Conservation (phyloP, 257 asterid genomes). For the Fraxinus anomala region DNA sequence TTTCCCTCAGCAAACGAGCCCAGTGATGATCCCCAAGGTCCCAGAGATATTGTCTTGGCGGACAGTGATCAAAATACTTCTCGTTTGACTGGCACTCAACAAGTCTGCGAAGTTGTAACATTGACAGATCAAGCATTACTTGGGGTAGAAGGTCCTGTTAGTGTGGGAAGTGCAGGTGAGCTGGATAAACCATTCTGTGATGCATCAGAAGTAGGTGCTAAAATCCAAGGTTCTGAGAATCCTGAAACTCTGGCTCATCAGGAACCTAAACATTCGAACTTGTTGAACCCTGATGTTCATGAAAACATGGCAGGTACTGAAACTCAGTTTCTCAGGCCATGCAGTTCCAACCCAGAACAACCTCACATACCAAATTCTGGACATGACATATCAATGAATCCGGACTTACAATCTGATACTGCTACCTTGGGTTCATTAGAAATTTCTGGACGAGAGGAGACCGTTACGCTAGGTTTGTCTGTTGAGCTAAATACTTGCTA, state of each 20-base stretch:
- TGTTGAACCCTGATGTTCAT: constrained; percentile 31
- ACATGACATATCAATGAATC: constrained; percentile 34
- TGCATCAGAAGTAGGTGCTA: constrained; percentile 36
- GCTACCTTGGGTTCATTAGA: constrained; percentile 29
- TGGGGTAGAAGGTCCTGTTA: constrained; percentile 32
- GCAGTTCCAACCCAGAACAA: constrained; percentile 45
- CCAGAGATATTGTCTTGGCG: constrained; percentile 36
- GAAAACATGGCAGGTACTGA: constrained; percentile 39
- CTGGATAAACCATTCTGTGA: constrained; percentile 35
- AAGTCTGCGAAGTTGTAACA: constrained; percentile 31
- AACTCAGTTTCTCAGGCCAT: constrained; percentile 51
- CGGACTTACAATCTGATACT: constrained; percentile 40
- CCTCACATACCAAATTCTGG: constrained; percentile 38
- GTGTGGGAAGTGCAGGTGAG: constrained; percentile 26
- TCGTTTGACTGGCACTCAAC: constrained; percentile 40
- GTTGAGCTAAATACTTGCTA: constrained; percentile 28
- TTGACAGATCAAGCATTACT: constrained; percentile 32
- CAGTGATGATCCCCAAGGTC: constrained; percentile 31
- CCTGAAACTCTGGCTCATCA: constrained; percentile 33
- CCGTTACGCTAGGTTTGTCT: constrained; percentile 60
- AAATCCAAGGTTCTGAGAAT: constrained; percentile 38
- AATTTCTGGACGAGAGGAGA: constrained; percentile 48
- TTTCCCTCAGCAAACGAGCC: constrained; percentile 31
- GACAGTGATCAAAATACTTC: constrained; percentile 37
- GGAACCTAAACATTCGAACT: constrained; percentile 35